Evolutionary conservation across 805 yeast species (phyloP), one percentile per base, ranked within the genome.

Genomic region (Candida pini): DNA sequence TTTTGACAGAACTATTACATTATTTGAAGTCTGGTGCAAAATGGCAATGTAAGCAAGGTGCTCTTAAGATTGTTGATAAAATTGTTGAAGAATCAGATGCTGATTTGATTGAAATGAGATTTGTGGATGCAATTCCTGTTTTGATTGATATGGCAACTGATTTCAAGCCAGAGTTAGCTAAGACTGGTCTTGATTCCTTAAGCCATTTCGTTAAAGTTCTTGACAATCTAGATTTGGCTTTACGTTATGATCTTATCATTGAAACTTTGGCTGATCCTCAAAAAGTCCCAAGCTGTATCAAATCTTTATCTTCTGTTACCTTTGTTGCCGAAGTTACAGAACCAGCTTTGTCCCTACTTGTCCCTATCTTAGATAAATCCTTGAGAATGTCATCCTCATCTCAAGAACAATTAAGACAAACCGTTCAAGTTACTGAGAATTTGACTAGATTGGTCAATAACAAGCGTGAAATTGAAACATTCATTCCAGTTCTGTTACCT

Each of bases 311-410:
- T 3, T 83, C 94, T 26, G 97, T 90, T 35, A 92, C 98, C 0
- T 90, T 90, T 60, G 97, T 90, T 32, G 96, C 98, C 30, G 98
- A 92, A 66, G 98, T 90, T 44, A 92, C 97, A 12, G 97, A 89
- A 66, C 94, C 97, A 5, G 94, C 95, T 4, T 69, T 90, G 49
- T 76, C 97, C 7, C 64, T 90, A 38, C 69, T 90, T 53, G 97
- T 86, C 30, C 98, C 98, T 30, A 89, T 89, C 47, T 73, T 90
- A 52, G 88, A 78, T 56, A 86, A 89, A 58, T 90, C 97, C 3
- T 70, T 90, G 53, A 82, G 81, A 52, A 76, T 83, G 67, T 76
- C 90, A 26, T 81, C 95, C 1, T 81, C 94, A 4, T 82, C 97
- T 14, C 96, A 92, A 65, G 97, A 90, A 58, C 95, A 90, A 61